Conservation (phyloP, 2,329 filamentous ascomycete species). For the Trichoderma hamatum region DNA sequence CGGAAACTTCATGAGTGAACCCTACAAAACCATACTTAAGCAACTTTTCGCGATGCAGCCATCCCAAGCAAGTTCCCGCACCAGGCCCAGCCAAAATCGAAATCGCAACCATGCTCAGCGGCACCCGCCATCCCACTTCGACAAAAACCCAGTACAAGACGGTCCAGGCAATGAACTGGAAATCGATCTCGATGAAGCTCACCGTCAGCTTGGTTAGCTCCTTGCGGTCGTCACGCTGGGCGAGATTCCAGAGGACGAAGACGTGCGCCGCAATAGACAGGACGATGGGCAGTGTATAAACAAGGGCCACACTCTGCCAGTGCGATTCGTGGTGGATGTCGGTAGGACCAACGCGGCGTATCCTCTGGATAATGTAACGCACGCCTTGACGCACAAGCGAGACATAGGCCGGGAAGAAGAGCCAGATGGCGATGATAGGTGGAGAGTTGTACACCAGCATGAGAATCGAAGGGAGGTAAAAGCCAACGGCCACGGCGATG, state of each 20-base stretch:
- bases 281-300: slow-evolving; percentile 51
- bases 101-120: slow-evolving; percentile 38
- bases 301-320: slow-evolving; percentile 41
- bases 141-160: slow-evolving; percentile 58
- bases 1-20: slow-evolving; percentile 20
- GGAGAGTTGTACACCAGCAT: slow-evolving; percentile 50
- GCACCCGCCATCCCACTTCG: slow-evolving; percentile 51
- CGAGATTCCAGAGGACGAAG: slow-evolving; percentile 46
- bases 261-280: slow-evolving; percentile 49
- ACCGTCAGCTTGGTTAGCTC: slow-evolving; percentile 54
- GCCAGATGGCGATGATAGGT: slow-evolving; percentile 48
- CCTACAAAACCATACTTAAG: slow-evolving; percentile 34
- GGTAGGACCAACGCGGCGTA: slow-evolving; percentile 35
- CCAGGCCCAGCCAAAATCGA: slow-evolving; percentile 44
- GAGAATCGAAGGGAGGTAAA: slow-evolving; percentile 48
- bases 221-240: slow-evolving; percentile 44
- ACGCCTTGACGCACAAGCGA: slow-evolving; percentile 46
- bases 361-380: slow-evolving; percentile 34
- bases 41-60: slow-evolving; percentile 46
- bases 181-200: slow-evolving; percentile 52
- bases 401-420: slow-evolving; percentile 57
- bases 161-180: slow-evolving; percentile 49
- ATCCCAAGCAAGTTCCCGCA: slow-evolving; percentile 43
- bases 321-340: slow-evolving; percentile 50
- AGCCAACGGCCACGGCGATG: slow-evolving; percentile 51